phyloP scores from a whole-genome alignment of 2,329 filamentous ascomycete species.

The Myriosclerotinia scirpicola region DNA sequence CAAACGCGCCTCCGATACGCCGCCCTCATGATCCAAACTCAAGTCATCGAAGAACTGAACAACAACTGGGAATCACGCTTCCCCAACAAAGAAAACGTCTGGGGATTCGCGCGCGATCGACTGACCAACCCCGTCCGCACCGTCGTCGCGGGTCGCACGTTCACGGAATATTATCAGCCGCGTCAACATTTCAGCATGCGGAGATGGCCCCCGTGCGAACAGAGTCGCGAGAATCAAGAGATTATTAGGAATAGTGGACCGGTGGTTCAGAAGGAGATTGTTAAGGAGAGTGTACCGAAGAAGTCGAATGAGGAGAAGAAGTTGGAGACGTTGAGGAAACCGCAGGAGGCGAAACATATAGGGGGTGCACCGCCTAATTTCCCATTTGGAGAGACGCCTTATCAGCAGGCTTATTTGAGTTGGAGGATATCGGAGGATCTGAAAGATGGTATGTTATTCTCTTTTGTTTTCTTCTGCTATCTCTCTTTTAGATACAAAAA shows the following conservation, averaged over 20 bases:
- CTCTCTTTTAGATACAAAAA: neutral
- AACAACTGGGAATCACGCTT: constrained; percentile 37
- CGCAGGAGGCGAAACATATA: constrained; percentile 23
- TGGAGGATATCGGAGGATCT: constrained; percentile 35
- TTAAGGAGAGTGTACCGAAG: neutral
- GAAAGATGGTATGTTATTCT: constrained; percentile 31
- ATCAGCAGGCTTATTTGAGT: constrained; percentile 33
- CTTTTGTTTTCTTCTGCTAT: too few species aligned
- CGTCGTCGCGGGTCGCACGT: neutral
- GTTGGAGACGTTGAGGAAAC: neutral
- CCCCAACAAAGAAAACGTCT: constrained; percentile 35
- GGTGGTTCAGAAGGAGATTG: constrained; percentile 12
- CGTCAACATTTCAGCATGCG: constrained; percentile 33
- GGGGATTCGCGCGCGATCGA: constrained; percentile 34
- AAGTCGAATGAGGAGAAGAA: neutral
- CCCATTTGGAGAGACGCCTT: constrained; percentile 39
- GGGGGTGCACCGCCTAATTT: constrained; percentile 24
- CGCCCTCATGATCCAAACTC: constrained; percentile 23
- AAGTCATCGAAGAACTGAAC: constrained; percentile 36
- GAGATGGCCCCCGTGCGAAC: constrained; percentile 31
- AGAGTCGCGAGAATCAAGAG: constrained; percentile 26
- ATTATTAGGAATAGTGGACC: constrained; percentile 29
- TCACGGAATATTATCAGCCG: neutral
- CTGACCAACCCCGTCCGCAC: neutral
- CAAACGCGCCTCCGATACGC: neutral